Conservation (phyloP, 805 yeast genomes). For the Ogataea populi-albae region DNA sequence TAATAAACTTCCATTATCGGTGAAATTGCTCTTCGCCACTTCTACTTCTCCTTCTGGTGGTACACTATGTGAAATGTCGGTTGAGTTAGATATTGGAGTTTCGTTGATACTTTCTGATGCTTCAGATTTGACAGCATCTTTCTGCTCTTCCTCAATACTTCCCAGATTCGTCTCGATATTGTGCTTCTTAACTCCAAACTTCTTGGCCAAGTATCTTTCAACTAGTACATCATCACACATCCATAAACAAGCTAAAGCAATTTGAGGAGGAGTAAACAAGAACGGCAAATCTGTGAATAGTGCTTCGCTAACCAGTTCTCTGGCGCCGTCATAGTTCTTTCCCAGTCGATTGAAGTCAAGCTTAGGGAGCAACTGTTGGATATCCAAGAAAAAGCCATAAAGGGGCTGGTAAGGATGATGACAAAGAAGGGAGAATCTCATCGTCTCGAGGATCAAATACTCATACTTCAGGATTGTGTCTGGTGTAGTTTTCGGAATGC, state of each 20-base stretch:
- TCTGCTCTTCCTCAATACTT: conserved; percentile 11
- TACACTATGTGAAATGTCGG: no score
- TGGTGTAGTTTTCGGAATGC: conserved; percentile 65
- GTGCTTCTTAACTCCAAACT: conserved; percentile 42
- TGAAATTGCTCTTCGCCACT: no score
- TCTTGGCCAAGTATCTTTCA: conserved; percentile 62
- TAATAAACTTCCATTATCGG: conserved; percentile 1
- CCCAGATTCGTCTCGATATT: conserved; percentile 18
- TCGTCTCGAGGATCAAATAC: conserved; percentile 67
- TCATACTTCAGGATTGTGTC: conserved; percentile 73
- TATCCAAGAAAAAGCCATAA: conserved; percentile 93
- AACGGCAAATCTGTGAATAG: conserved; percentile 74
- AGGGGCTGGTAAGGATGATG: conserved; percentile 88
- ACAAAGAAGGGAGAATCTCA: conserved; percentile 75
- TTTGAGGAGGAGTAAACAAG: conserved; percentile 89
- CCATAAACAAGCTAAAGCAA: conserved; percentile 83
- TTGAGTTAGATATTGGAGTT: neutral
- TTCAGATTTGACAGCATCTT: conserved; percentile 13
- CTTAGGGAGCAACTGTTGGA: conserved; percentile 58
- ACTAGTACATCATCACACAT: conserved; percentile 61
- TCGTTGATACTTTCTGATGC: neutral
- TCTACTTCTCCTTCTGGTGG: no score
- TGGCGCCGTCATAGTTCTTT: conserved; percentile 65
- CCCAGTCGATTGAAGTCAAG: conserved; percentile 60
- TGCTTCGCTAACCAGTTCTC: conserved; percentile 61